Evolutionary conservation across 768 basidiomycete genomes (phyloP), one percentile per base, ranked within the genome.

Genomic region (Tylopilus plumbeoviolaceoides): DNA sequence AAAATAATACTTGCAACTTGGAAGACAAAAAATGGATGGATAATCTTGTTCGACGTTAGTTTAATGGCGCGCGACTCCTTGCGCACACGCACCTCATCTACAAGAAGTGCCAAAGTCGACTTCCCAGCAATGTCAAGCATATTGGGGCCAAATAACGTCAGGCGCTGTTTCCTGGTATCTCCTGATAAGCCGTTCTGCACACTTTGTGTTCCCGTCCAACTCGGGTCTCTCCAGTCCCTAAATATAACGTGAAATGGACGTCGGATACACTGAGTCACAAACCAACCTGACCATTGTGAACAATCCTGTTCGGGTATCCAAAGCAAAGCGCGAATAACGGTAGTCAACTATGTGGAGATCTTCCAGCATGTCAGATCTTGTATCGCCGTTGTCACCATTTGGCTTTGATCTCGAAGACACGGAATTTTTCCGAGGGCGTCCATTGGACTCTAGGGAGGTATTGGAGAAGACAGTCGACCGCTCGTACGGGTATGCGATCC

Each of bases 11-110:
- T 97, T 46, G 92, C 92, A 59, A 98, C 85, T 78, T 99, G 97
- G 65, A 99, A 99, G 50, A 99, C 87, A 66, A 98, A 98, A 71
- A 98, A 98, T 1, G 97, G 97, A 65, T 98, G 95, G 36, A 98
- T 87, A 43, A 97, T 83, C 92, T 86, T 56, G 31, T 28, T 39
- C 23, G 7, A 52, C 14, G 39, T 58, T 47, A 59, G 48, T 10
- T 51, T 17, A 43, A 8, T 30, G 7, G 28, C 10, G 36, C 43
- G 28, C 28, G 20, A 15, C 31, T 18, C 47, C 14, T n/a, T 36
- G 14, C 48, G 17, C n/a, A 21, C 35, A 64, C 72, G 48, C 68
- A 92, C 93, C 79, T 98, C 97, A 59, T 98, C 94, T 18, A 98
- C 72, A 7, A 98, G 75, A 4, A 99, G 78, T 15, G 82, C 76